Evolutionary conservation across 176 grass and related monocot species (phyloP).

Genomic region (Eragrostis nindensis): DNA sequence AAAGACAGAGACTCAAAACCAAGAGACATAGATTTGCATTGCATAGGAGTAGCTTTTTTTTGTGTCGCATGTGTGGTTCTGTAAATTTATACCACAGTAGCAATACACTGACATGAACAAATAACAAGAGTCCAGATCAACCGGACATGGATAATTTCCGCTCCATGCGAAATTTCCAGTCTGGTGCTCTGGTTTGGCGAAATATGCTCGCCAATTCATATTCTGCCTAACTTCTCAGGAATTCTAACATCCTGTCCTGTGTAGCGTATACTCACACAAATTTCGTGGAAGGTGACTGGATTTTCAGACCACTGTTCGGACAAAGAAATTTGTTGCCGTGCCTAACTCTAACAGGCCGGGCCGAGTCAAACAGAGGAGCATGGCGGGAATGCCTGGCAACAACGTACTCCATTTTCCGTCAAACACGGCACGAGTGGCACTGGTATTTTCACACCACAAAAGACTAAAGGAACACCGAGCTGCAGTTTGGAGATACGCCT

Average conservation of each 20-base stretch:
- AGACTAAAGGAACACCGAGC: no score
- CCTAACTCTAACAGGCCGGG: constrained; percentile 17
- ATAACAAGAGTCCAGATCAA: constrained; percentile 4
- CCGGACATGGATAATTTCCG: background rate
- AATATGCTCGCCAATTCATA: background rate
- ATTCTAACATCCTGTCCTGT: background rate
- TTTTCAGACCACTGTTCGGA: constrained; percentile 2
- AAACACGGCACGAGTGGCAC: background rate
- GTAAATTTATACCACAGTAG: background rate
- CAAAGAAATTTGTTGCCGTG: background rate
- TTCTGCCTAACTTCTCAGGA: constrained; percentile 16
- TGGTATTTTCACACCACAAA: background rate
- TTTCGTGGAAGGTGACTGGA: constrained; percentile 7
- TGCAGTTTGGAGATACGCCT: no score
- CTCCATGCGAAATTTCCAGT: background rate
- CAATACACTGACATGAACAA: constrained; percentile 7
- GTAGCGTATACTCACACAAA: background rate
- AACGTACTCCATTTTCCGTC: background rate
- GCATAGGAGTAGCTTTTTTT: background rate
- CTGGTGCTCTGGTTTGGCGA: background rate
- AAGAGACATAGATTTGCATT: constrained; percentile 9
- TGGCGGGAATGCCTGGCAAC: background rate
- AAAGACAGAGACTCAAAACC: constrained; percentile 8
- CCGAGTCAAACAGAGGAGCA: background rate
- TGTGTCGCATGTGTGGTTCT: background rate